These are phyloP conservation scores for Ascodesmis nigricans DNA, from an alignment of 495 filamentous ascomycete species.

Conservation along the genomic window DNA sequence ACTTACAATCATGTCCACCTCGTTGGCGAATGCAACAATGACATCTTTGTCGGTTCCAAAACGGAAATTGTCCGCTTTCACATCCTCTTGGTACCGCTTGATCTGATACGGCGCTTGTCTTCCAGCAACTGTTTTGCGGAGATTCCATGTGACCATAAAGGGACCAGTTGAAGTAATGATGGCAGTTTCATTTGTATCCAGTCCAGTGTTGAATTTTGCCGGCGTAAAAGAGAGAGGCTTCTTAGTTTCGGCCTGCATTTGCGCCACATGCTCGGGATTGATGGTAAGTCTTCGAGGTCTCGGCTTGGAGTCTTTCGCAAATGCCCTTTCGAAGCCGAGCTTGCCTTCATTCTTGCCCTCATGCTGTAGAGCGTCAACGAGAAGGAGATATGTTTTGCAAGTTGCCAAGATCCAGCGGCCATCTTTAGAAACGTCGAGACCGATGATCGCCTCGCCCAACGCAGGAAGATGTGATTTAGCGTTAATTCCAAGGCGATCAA, in stretches of 20 bases:
- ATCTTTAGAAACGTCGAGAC: conserved; percentile 82
- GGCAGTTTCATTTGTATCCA: conserved; percentile 56
- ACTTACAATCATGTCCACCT: conserved; percentile 97
- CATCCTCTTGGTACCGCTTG: conserved; percentile 83
- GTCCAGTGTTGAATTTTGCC: conserved; percentile 83
- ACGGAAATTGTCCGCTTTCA: conserved; percentile 98
- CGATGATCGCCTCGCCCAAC: conserved; percentile 83
- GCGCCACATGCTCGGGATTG: conserved; percentile 73
- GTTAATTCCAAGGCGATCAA: conserved; percentile 88
- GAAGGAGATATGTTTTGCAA: conserved; percentile 80
- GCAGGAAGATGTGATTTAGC: conserved; percentile 94
- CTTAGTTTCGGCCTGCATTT: conserved; percentile 90
- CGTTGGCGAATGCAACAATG: conserved; percentile 87
- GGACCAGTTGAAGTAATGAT: conserved; percentile 96
- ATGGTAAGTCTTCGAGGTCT: conserved; percentile 78
- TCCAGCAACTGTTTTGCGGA: conserved; percentile 64
- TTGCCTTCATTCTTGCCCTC: conserved; percentile 92
- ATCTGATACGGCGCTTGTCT: conserved; percentile 78
- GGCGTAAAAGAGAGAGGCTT: conserved; percentile 66
- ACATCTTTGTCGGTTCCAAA: conserved; percentile 94
- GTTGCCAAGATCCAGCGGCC: conserved; percentile 90
- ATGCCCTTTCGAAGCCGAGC: conserved; percentile 85
- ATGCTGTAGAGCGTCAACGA: conserved; percentile 79
- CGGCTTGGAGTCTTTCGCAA: conserved; percentile 79
- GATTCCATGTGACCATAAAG: conserved; percentile 89